Base-by-base conservation (phyloP, 352 stramenopile species). In the Paralagenidium karlingii region DNA sequence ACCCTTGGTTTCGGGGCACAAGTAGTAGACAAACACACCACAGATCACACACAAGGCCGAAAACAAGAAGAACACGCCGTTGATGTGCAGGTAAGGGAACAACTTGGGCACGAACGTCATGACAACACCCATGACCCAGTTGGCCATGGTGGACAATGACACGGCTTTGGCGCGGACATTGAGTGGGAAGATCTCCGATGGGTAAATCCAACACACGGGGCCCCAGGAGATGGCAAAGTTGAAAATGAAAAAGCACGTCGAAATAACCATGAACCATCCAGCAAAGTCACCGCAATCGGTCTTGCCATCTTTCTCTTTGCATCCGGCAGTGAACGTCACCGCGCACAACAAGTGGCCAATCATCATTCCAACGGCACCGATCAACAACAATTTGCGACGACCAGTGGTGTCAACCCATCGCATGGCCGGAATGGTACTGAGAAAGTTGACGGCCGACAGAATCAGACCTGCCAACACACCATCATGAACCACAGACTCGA, bases 11-110 rank as follows among this genome's bases (percentile, higher is more conserved):
- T 62, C 53, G 3, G 53, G 53, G 20, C 49, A 62, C 16, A 78
- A 59, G 45, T 68, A 61, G 36, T 55, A 66, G 24, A 81, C 69
- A 24, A 77, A 65, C 20, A 62, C 51, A 9, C 56, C 53, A 22
- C 54, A 54, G 25, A 74, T 16, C 20, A 68, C 40, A 21, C 58
- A 69, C 15, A 63, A 60, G 28, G 47, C 59, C 7, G 46, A 46
- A 47, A 79, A 82, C 44, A 82, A 55, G 48, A 61, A 73, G 49
- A 79, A 59, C 34, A 64, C 53, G 24, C 53, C 50, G 47, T 63
- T 46, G 36, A 60, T 58, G 43, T 63, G 51, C 36, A 63, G 43
- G 13, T 45, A 70, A 24, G 9, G 56, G 48, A n/a, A 65, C 37
- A 3, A 40, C 49, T 39, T 65, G 43, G 43, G 32, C 49, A 40